Base-by-base conservation (phyloP, 2,329 filamentous ascomycete species). In the Fusarium bulbicola region DNA sequence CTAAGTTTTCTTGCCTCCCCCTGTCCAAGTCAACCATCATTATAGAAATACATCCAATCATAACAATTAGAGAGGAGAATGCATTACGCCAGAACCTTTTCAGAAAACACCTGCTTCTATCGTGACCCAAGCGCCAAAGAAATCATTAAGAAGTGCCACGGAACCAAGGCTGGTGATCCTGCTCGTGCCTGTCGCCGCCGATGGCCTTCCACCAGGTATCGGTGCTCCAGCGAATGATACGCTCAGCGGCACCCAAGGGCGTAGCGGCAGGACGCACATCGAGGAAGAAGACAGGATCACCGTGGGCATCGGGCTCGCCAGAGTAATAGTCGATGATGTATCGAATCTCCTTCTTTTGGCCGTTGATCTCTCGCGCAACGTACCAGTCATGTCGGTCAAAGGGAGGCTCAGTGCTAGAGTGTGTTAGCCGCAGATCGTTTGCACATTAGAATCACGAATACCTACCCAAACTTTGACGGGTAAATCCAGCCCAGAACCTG, bases 351-450 rank as follows among this genome's bases (percentile, higher is more conserved):
- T 92, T 92, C 77, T 86, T 87, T 66, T 91, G 81, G 34, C 93
- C 93, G 60, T 91, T 86, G 54, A 88, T 83, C 39, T 92, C 88
- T 71, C 96, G 89, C 73, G 93, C 89, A 46, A 99, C 93, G 80
- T 92, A 98, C 96, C 96, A 99, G 81, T 99, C 96, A 81, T 99
- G 96, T 70, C 96, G 91, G 82, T 99, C 96, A 78, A 99, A 99
- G 3, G 96, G 96, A 16, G 94, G 93, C 59, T 94, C 92, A 13
- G 92, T 91, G 10, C 92, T 94, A 72, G 39, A 59, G 59, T 54
- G 26, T 58, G 36, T 77, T 63, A 81, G 76, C 34, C n/a, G 16
- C 5, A 40, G 28, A 24, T 28, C 14, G 18, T n/a, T 10, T 36
- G 24, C 46, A 28, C 45, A 24, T 15, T 20, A 59, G 34, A 66